Conservation (phyloP, 148 eudicot genomes). For the Fagopyrum tataricum region DNA sequence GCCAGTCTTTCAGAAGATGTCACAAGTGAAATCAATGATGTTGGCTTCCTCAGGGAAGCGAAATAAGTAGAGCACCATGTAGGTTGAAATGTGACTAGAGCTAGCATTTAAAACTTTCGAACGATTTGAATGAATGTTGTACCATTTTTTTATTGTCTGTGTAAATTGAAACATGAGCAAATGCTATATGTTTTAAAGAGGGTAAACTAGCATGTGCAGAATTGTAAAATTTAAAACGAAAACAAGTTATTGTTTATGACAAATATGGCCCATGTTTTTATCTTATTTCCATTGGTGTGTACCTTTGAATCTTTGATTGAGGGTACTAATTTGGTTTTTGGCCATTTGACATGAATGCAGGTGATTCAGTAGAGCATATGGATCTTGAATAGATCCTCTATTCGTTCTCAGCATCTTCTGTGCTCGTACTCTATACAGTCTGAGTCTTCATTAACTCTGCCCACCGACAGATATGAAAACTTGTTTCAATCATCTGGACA, state of each 20-base stretch:
- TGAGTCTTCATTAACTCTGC: neutral
- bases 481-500: neutral
- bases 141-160: neutral
- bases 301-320: neutral
- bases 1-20: neutral
- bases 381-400: neutral
- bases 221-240: neutral
- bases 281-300: neutral
- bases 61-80: neutral
- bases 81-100: constrained; percentile 6
- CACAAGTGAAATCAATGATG: neutral
- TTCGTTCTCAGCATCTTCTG: neutral
- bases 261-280: neutral
- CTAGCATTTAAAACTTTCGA: neutral
- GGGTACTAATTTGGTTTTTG: constrained; percentile 4
- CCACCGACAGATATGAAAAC: neutral
- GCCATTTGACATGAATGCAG: constrained; percentile 7
- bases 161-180: neutral
- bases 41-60: neutral
- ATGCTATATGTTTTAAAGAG: neutral
- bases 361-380: neutral
- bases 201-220: constrained; percentile 1
- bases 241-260: neutral
- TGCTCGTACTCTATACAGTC: neutral
- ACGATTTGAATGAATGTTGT: neutral